Evolutionary conservation across 257 asterid genomes (phyloP).

Genomic region (Plantago elongata): DNA sequence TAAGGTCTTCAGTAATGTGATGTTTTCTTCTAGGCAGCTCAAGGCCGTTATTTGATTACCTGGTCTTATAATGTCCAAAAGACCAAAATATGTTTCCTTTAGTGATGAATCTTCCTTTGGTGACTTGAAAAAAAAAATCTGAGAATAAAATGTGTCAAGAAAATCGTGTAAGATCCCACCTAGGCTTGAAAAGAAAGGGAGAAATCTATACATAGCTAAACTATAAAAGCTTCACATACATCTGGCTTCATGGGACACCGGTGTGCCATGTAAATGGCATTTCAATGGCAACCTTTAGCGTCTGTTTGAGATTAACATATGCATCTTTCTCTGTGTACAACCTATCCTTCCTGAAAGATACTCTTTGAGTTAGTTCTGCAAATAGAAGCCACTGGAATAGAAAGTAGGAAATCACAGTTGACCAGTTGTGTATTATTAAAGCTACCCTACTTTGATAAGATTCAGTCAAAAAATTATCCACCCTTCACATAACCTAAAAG

Average conservation of each 20-base stretch:
- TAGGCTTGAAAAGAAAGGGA: no score
- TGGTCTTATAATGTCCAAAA: constrained; percentile 93
- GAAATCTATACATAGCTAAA: not conserved
- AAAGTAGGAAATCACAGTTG: not conserved
- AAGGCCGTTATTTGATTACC: constrained; percentile 38
- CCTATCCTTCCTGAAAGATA: constrained; percentile 81
- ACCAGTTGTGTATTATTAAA: not conserved
- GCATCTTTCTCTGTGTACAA: constrained; percentile 98
- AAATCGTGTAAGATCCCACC: constrained; percentile 16
- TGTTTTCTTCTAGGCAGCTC: not conserved
- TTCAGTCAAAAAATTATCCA: constrained; percentile 95
- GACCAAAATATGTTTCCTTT: constrained; percentile 99
- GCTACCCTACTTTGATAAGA: constrained; percentile 69
- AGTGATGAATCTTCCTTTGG: constrained; percentile 73
- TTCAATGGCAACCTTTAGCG: constrained; percentile 99
- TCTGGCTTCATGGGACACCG: constrained; percentile 99
- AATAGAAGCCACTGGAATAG: constrained; percentile 16
- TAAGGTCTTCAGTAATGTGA: no score
- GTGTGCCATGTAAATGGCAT: constrained; percentile 97
- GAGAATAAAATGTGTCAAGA: constrained; percentile 21
- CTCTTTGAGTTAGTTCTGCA: constrained; percentile 23
- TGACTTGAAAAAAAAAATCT: constrained; percentile 93
- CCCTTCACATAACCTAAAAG: constrained; percentile 86
- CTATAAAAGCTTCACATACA: constrained; percentile 36
- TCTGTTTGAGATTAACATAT: constrained; percentile 86